Percentiles rank a stretch among this genome's conserved stretches.
Evolutionary conservation across 2,329 filamentous ascomycete species (phyloP).

Genomic region (Exophiala dermatitidis): DNA sequence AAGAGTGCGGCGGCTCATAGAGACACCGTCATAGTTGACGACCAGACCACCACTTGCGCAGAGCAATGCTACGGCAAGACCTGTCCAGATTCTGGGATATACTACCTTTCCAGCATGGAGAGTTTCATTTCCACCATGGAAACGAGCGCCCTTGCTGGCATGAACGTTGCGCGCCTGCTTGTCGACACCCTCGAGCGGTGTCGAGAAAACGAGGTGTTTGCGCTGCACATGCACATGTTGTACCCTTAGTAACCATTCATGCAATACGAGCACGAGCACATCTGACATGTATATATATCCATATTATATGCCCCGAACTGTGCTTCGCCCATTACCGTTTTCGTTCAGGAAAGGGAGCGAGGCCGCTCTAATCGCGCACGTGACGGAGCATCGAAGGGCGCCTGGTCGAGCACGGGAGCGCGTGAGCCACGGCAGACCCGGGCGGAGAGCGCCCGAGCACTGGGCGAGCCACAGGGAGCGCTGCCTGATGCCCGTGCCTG

Average conservation of each 20-base stretch:
- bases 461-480: not conserved
- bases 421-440: not conserved
- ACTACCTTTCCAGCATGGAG: constrained; percentile 67
- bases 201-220: not conserved
- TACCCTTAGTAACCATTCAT: too few species aligned
- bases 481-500: not conserved
- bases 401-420: not conserved
- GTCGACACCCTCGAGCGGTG: constrained; percentile 35
- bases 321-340: constrained; percentile 1
- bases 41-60: too few species aligned
- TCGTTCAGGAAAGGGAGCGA: constrained; percentile 2
- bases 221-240: too few species aligned
- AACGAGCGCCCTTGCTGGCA: constrained; percentile 82
- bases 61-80: too few species aligned
- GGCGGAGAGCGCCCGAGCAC: not conserved
- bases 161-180: constrained; percentile 52
- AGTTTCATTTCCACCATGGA: constrained; percentile 97
- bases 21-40: too few species aligned
- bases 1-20: too few species aligned
- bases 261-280: too few species aligned
- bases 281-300: not conserved
- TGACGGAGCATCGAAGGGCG: not conserved
- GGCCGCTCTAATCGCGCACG: not conserved
- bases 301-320: not conserved
- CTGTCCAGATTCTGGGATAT: constrained; percentile 26